phyloP scores from a whole-genome alignment of 2,329 filamentous ascomycete species.

The Stagonosporopsis rhizophila region DNA sequence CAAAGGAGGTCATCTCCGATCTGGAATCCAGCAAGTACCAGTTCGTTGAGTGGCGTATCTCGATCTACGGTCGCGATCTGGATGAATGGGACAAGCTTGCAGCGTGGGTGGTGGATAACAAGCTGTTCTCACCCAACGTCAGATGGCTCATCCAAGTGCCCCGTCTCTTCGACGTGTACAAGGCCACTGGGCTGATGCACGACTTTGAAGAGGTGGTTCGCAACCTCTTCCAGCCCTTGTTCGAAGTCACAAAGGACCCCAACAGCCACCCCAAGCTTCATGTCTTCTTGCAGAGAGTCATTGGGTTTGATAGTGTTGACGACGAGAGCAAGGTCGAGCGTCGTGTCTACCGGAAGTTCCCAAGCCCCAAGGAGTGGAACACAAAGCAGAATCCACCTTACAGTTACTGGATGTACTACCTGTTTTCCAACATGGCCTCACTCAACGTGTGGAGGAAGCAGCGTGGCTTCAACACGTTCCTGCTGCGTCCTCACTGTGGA shows the following conservation, averaged over 20 bases:
- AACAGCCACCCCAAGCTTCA: conserved; percentile 89
- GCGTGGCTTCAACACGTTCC: conserved; percentile 94
- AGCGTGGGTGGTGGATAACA: conserved; percentile 97
- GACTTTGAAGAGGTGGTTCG: conserved; percentile 88
- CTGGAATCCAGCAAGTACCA: conserved; percentile 99
- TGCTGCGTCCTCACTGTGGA: conserved; percentile 91
- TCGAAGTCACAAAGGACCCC: conserved; percentile 91
- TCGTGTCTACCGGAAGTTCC: conserved; percentile 94
- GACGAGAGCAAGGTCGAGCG: conserved; percentile 97
- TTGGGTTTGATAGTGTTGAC: conserved; percentile 97
- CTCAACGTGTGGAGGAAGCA: conserved; percentile 90
- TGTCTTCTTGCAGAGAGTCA: conserved; percentile 90
- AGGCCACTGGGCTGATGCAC: conserved; percentile 83
- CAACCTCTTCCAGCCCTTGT: conserved; percentile 92
- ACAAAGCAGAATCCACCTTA: conserved; percentile 97
- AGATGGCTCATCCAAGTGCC: conserved; percentile 97
- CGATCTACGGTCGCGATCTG: conserved; percentile 89
- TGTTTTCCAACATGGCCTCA: conserved; percentile 92
- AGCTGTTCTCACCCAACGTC: conserved; percentile 96
- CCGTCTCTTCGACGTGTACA: conserved; percentile 94
- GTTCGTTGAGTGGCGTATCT: conserved; percentile 99
- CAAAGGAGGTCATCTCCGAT: conserved; percentile 96
- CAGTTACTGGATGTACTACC: conserved; percentile 98
- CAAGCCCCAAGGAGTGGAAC: conserved; percentile 85
- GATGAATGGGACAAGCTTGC: conserved; percentile 98